phyloP scores from a whole-genome alignment of 1,284 basidiomycete genomes.

The Rhodotorula sp. region DNA sequence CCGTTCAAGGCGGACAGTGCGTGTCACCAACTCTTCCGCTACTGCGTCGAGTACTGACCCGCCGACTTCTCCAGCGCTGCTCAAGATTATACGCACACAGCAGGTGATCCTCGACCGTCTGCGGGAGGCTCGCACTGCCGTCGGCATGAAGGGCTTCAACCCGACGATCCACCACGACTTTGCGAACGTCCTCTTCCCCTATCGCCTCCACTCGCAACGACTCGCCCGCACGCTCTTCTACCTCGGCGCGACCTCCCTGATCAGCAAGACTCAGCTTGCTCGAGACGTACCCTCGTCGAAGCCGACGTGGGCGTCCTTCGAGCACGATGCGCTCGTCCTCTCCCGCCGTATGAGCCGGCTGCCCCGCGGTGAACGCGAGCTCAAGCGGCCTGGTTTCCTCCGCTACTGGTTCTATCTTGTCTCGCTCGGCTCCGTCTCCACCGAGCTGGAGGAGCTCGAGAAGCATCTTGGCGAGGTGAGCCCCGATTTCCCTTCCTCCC shows the following conservation, averaged over 20 bases:
- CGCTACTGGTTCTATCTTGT: conserved; percentile 40
- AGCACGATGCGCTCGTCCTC: conserved; percentile 34
- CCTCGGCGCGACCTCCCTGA: conserved; percentile 27
- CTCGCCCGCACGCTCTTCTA: conserved; percentile 34
- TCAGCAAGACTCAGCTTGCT: conserved; percentile 32
- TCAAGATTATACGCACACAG: conserved; percentile 29
- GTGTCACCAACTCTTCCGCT: background rate
- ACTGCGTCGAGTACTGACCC: background rate
- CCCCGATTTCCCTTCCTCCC: too few relatives aligned
- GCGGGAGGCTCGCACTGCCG: conserved; percentile 29
- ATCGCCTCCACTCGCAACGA: conserved; percentile 35
- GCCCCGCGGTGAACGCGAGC: conserved; percentile 28
- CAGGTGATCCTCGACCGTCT: conserved; percentile 35
- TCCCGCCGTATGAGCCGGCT: conserved; percentile 25
- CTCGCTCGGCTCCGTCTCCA: conserved; percentile 27
- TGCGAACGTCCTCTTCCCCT: conserved; percentile 33
- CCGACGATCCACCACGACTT: conserved; percentile 31
- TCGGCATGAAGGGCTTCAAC: conserved; percentile 31
- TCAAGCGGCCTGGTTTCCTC: conserved; percentile 30
- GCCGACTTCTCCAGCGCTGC: conserved; percentile 8
- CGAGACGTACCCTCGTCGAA: conserved; percentile 33
- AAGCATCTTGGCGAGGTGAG: conserved; percentile 26
- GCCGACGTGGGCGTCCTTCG: conserved; percentile 33
- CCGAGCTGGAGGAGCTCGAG: conserved; percentile 34
- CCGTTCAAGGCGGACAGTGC: conserved; percentile 30